A percentile compares a stretch with the other conserved stretches of the same genome.
These are phyloP conservation scores for Lagenidium sp. DNA, from an alignment of 352 stramenopile species.

Conservation along the genomic window DNA sequence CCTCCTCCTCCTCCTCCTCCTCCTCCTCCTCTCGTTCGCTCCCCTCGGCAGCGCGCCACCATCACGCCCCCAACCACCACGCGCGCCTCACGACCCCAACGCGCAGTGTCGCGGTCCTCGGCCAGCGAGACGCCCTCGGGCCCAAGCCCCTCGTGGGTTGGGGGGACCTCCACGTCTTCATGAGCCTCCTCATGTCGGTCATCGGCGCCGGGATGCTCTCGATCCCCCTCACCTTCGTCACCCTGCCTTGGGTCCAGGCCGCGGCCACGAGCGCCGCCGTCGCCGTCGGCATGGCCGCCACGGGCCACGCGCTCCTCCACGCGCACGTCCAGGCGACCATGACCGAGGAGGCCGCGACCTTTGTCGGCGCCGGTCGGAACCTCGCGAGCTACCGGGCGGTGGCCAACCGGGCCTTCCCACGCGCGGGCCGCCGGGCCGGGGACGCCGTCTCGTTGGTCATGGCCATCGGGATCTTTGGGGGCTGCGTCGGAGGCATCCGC, in stretches of 20 bases:
- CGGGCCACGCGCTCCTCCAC: constrained; percentile 12
- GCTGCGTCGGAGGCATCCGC: constrained; percentile 18
- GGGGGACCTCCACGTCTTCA: constrained; percentile 8
- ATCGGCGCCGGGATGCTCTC: constrained; percentile 21
- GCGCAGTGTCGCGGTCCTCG: too few species aligned
- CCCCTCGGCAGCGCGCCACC: too few species aligned
- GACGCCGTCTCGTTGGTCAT: constrained; percentile 16
- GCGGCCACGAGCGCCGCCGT: constrained; percentile 9
- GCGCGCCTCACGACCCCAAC: too few species aligned
- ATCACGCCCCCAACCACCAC: too few species aligned
- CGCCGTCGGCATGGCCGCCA: constrained; percentile 10
- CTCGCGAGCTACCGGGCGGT: constrained; percentile 13
- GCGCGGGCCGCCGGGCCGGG: constrained; percentile 6
- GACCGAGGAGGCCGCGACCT: background rate
- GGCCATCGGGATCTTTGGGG: constrained; percentile 16
- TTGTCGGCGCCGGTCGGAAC: constrained; percentile 1
- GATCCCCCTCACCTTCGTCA: constrained; percentile 15
- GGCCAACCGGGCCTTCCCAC: constrained; percentile 4
- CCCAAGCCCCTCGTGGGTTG: too few species aligned
- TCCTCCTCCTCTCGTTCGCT: too few species aligned
- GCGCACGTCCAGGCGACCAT: constrained; percentile 7
- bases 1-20: too few species aligned
- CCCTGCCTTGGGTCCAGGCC: constrained; percentile 3
- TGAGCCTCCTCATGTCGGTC: constrained; percentile 20
- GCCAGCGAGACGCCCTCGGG: too few species aligned